Evolutionary conservation across 2,329 filamentous ascomycete species (phyloP).

Genomic region (Aspergillus melleus): DNA sequence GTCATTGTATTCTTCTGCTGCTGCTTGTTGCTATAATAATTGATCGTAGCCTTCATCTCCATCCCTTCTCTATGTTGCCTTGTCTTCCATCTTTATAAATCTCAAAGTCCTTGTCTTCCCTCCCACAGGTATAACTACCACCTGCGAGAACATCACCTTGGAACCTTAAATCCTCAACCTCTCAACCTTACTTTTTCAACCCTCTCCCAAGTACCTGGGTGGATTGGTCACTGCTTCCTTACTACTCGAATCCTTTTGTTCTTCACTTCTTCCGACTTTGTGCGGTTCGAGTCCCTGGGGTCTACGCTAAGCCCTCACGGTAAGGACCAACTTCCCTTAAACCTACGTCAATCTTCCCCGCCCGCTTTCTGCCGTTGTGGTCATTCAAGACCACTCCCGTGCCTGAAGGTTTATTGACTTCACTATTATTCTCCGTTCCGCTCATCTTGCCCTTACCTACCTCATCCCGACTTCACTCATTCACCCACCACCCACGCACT

Average conservation of each 20-base stretch:
- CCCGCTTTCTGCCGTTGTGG: neutral
- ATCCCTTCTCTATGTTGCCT: slow-evolving; percentile 13
- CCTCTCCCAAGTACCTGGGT: neutral
- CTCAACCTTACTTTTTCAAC: slow-evolving; percentile 1
- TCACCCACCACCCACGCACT: neutral
- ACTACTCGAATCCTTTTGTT: neutral
- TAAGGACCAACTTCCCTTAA: slow-evolving; percentile 5
- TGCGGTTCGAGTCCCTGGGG: slow-evolving; percentile 1
- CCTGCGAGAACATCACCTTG: slow-evolving; percentile 8
- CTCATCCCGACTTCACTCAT: neutral
- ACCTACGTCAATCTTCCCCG: slow-evolving; percentile 1
- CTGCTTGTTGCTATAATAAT: slow-evolving; percentile 26
- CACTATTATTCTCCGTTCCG: neutral
- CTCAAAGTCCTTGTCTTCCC: slow-evolving; percentile 9
- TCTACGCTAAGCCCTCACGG: slow-evolving; percentile 8
- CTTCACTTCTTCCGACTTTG: neutral
- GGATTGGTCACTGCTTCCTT: neutral
- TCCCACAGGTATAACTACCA: slow-evolving; percentile 20
- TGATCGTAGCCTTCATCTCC: slow-evolving; percentile 18
- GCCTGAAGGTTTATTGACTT: neutral
- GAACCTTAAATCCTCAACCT: slow-evolving; percentile 7
- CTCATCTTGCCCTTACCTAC: neutral
- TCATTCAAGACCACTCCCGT: neutral
- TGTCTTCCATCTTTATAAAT: slow-evolving; percentile 11
- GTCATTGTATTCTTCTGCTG: slow-evolving; percentile 29